Percentiles rank a stretch among this genome's conserved stretches.
Evolutionary conservation across 257 asterid species (phyloP).

Genomic region (Salvia hispanica): DNA sequence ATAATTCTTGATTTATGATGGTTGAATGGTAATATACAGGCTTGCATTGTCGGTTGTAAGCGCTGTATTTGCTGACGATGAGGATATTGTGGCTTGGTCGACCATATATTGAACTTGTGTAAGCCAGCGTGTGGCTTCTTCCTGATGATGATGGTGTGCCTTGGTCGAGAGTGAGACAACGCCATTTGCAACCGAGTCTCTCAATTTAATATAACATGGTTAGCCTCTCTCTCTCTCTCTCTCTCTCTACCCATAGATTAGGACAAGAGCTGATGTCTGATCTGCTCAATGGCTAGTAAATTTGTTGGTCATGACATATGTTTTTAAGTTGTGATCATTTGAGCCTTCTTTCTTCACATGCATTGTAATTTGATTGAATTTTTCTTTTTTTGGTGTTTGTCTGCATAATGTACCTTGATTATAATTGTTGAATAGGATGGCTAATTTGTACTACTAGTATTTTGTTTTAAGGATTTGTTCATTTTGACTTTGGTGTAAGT

Average conservation of each 20-base stretch:
- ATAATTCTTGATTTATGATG: constrained; percentile 19
- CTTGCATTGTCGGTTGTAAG: constrained; percentile 61
- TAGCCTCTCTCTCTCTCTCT: constrained; percentile 24
- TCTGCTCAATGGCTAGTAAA: background rate
- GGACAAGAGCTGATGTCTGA: constrained; percentile 15
- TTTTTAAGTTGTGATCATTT: background rate
- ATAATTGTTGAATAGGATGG: background rate
- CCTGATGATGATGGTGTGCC: background rate
- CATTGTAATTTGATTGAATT: constrained; percentile 18
- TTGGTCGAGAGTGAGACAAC: background rate
- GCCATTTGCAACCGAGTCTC: background rate
- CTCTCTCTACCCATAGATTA: background rate
- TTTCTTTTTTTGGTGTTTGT: constrained; percentile 20
- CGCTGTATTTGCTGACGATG: constrained; percentile 70
- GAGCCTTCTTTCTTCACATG: constrained; percentile 11
- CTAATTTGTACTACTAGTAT: background rate
- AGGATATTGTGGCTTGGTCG: constrained; percentile 46
- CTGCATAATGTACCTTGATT: background rate
- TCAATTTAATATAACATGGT: constrained; percentile 14
- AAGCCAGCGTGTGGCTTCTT: background rate
- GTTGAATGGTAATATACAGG: constrained; percentile 45
- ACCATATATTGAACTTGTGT: constrained; percentile 29
- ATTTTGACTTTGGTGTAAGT: background rate
- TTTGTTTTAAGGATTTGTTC: background rate
- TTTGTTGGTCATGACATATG: constrained; percentile 7